Conservation (phyloP, 2,329 filamentous ascomycete genomes). For the Cercospora brassicicola region DNA sequence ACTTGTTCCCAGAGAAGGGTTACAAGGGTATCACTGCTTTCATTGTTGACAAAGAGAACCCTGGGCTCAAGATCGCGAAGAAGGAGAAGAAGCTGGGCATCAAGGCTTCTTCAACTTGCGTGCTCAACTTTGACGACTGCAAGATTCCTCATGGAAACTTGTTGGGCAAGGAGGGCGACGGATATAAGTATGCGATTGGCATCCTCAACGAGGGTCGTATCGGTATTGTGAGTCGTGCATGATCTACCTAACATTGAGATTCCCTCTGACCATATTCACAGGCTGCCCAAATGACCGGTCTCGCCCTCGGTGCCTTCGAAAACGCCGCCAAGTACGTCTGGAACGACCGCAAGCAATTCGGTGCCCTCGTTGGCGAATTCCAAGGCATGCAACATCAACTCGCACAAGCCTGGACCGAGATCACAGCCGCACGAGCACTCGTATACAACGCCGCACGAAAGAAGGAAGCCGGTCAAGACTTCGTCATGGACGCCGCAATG, state of each 20-base stretch:
- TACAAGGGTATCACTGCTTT: conserved; percentile 98
- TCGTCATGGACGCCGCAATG: conserved; percentile 95
- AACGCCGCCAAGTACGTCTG: conserved; percentile 93
- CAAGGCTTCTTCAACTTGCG: conserved; percentile 91
- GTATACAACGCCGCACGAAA: conserved; percentile 96
- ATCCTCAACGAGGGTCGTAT: conserved; percentile 95
- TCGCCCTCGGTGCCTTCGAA: conserved; percentile 91
- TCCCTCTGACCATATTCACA: background rate
- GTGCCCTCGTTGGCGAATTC: conserved; percentile 89
- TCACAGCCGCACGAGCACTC: conserved; percentile 82
- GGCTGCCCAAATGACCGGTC: conserved; percentile 92
- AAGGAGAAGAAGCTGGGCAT: conserved; percentile 99
- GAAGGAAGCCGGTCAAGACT: conserved; percentile 96
- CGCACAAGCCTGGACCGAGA: conserved; percentile 92
- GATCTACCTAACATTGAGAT: too few species aligned
- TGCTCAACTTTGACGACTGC: conserved; percentile 96
- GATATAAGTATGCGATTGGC: conserved; percentile 96
- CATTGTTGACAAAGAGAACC: conserved; percentile 83
- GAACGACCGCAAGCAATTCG: conserved; percentile 98
- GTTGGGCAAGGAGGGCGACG: conserved; percentile 82
- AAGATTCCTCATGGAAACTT: conserved; percentile 84
- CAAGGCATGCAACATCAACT: conserved; percentile 99
- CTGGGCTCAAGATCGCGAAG: conserved; percentile 93
- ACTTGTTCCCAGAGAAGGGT: conserved; percentile 84
- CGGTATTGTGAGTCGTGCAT: conserved; percentile 63